Evolutionary conservation across 208 protist species (phyloP), one percentile per base, ranked within the genome.

Genomic region (Balamuthia mandrillaris): DNA sequence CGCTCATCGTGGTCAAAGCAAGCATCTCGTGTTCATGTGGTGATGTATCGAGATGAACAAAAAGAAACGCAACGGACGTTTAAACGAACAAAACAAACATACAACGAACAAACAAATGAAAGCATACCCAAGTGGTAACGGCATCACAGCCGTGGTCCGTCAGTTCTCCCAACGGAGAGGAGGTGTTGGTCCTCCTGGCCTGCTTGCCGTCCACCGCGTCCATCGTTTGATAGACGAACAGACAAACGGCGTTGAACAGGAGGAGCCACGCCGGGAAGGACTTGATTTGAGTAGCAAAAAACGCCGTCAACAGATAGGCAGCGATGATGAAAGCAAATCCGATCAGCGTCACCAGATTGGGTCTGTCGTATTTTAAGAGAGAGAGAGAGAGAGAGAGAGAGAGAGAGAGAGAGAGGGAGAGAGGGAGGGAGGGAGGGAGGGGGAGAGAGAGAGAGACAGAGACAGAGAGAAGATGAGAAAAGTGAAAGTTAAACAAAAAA

Each of bases 221-320:
- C 45, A 79, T 52, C 31, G 70, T 79, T 27, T 79, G 70, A 33
- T 79, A 79, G 33, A 58, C 33, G 70, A 79, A 79, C 21, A 79
- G 70, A 31, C 45, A 60, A 16, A 58, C 16, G 5, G 70, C 70
- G 24, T 60, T 79, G 70, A 58, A 24, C 3, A 60, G 29, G 70
- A 60, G 60, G 12, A 79, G 18, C 70, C 70, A 79, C 45, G 29
- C 37, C 3, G 70, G 70, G n/a, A n/a, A n/a, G n/a, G n/a, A n/a
- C n/a, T n/a, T n/a, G n/a, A n/a, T n/a, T n/a, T n/a, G n/a, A n/a
- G n/a, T n/a, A n/a, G n/a, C n/a, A n/a, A n/a, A 74, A 35, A 49
- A 74, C 16, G 65, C 35, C 16, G 65, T 74, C 14, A 74, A 42
- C 21, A 45, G 4, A 29, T 74, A 74, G 65, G 39, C 51, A 42